Conservation (phyloP, 2,329 filamentous ascomycete species). For the Zarea fungicola region DNA sequence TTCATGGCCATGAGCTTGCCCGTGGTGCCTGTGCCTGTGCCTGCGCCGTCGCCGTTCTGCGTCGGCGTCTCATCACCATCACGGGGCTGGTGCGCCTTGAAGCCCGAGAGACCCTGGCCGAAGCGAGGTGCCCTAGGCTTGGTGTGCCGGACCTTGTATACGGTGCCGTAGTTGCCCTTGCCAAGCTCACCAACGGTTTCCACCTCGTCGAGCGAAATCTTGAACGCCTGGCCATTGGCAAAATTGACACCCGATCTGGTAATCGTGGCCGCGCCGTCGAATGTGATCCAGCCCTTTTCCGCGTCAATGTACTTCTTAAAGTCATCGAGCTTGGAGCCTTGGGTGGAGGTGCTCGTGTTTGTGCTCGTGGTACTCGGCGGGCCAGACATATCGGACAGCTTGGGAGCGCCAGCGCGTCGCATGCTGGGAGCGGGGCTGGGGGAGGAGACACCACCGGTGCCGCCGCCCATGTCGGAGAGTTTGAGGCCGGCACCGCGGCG, state of each 20-base stretch:
- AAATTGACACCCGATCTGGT: slow-evolving; percentile 90
- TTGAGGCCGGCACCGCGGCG: slow-evolving; percentile 56
- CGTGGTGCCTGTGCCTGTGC: no score
- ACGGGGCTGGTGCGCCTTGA: slow-evolving; percentile 33
- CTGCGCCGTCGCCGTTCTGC: slow-evolving; percentile 29
- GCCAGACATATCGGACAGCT: slow-evolving; percentile 37
- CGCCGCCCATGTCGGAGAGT: slow-evolving; percentile 45
- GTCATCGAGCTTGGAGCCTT: slow-evolving; percentile 48
- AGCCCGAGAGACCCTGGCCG: slow-evolving; percentile 50
- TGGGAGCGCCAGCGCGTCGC: slow-evolving; percentile 34
- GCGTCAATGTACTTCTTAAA: slow-evolving; percentile 81
- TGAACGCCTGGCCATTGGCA: slow-evolving; percentile 81
- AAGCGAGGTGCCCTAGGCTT: slow-evolving; percentile 56
- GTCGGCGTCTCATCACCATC: slow-evolving; percentile 25
- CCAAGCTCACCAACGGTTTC: slow-evolving; percentile 89
- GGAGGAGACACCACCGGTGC: slow-evolving; percentile 25
- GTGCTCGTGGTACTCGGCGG: slow-evolving; percentile 18
- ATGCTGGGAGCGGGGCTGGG: slow-evolving; percentile 21
- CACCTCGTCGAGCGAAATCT: slow-evolving; percentile 91
- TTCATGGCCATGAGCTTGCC: slow-evolving; percentile 98
- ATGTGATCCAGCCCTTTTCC: slow-evolving; percentile 84
- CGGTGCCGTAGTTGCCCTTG: slow-evolving; percentile 97
- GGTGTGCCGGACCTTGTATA: slow-evolving; percentile 91
- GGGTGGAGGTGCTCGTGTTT: slow-evolving; percentile 25
- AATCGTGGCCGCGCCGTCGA: slow-evolving; percentile 87